phyloP scores from a whole-genome alignment of 148 eudicot species.

The Rhododendron ferrugineum region DNA sequence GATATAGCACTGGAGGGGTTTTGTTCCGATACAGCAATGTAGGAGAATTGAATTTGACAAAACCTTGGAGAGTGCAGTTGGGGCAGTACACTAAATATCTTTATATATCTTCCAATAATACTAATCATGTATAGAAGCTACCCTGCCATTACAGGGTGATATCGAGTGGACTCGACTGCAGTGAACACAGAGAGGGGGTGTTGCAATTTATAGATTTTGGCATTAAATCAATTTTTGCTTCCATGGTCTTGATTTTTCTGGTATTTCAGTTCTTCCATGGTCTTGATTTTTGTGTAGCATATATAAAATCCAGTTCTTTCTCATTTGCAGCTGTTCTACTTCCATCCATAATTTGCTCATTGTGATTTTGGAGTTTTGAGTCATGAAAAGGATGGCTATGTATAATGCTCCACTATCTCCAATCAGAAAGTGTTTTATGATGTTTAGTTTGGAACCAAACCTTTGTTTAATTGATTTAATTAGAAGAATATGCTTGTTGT shows the following conservation, averaged over 20 bases:
- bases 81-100: not conserved
- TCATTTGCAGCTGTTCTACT: not conserved
- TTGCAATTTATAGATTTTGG: conserved; percentile 18
- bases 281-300: not conserved
- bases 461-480: not conserved
- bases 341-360: not conserved
- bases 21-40: conserved; percentile 16
- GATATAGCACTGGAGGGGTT: not conserved
- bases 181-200: conserved; percentile 21
- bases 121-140: conserved; percentile 44
- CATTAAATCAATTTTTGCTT: not conserved
- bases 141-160: conserved; percentile 40
- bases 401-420: not conserved
- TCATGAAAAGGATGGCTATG: not conserved
- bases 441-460: not conserved
- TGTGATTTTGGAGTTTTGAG: not conserved
- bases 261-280: not conserved
- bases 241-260: not conserved
- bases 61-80: conserved; percentile 5
- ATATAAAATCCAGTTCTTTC: not conserved
- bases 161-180: conserved; percentile 15
- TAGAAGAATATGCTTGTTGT: not conserved
- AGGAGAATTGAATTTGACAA: not conserved
- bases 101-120: conserved; percentile 20
- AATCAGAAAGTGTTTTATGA: not conserved